Evolutionary conservation across 176 grass and related monocot genomes (phyloP).

Genomic region (Raddia guianensis): DNA sequence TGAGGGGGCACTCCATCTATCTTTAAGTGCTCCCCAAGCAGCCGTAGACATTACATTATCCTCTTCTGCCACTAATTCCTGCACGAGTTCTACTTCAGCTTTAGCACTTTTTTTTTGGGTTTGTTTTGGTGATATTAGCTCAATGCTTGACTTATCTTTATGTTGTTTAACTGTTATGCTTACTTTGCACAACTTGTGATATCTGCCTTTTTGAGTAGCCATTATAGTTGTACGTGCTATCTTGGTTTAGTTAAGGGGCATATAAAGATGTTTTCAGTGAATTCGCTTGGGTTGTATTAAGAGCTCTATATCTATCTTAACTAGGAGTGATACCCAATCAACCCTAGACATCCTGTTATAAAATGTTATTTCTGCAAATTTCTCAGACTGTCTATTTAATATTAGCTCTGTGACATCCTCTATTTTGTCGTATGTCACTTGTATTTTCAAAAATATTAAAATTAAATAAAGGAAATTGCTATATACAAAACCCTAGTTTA

Average conservation of each 20-base stretch:
- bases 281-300: slow-evolving; percentile 35
- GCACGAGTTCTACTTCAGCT: background rate
- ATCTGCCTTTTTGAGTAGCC: slow-evolving; percentile 58
- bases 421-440: too few relatives aligned
- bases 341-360: slow-evolving; percentile 12
- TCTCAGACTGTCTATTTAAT: background rate
- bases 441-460: too few relatives aligned
- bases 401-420: too few relatives aligned
- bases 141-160: too few relatives aligned
- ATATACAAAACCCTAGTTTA: too few relatives aligned
- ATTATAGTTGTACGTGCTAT: slow-evolving; percentile 39
- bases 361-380: too few relatives aligned
- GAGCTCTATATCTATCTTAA: background rate
- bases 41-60: slow-evolving; percentile 22
- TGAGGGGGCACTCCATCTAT: slow-evolving; percentile 32
- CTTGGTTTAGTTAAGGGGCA: slow-evolving; percentile 64
- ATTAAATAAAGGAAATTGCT: too few relatives aligned
- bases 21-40: slow-evolving; percentile 27
- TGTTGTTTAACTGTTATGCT: too few relatives aligned
- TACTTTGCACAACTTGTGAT: background rate
- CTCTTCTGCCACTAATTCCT: background rate
- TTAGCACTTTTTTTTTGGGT: too few relatives aligned
- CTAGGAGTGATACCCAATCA: slow-evolving; percentile 28
- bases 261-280: slow-evolving; percentile 35
- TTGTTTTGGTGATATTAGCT: too few relatives aligned